Evolutionary conservation across 2,329 filamentous ascomycete species (phyloP), one percentile per base, ranked within the genome.

Genomic region (Xylariales sp.): DNA sequence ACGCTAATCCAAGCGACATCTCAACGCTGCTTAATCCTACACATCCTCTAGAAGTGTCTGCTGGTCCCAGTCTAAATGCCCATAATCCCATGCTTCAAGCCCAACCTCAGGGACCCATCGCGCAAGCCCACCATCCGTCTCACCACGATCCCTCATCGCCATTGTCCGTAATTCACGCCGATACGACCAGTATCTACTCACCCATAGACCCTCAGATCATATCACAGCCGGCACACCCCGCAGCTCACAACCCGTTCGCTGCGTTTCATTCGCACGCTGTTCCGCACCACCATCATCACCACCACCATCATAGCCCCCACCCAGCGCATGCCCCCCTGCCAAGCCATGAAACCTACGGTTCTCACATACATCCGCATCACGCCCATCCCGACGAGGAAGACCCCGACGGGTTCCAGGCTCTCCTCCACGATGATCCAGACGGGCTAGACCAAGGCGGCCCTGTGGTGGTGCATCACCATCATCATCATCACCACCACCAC

Each of bases 131-230:
- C 21, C 44, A 36, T 25, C 43, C 34, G 23, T 17, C 19, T 32
- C 40, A 43, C 41, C 40, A 42, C 33, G n/a, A n/a, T n/a, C 46
- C 48, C 19, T 43, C 48, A 28, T 48, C 46, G 42, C 49, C 43
- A 25, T 44, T 48, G 41, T 50, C 56, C 17, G 45, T 58, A 16
- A 40, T 56, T 3, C 55, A 60, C 34, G 48, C 53, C 18, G 45
- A 45, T n/a, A 24, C 53, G 12, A 52, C 53, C 24, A 59, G 60
- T 20, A 57, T 67, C 19, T 74, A 72, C 51, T 71, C 76, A 37
- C 75, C 74, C 18, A 78, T 79, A 54, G 74, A 79, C 50, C 74
- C 75, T n/a, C 73, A 74, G 47, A 77, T 78, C 38, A 77, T 78
- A 48, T 69, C 63, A 31, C 67, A 70, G 36, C 50, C 60, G 1